Evolutionary conservation across 805 yeast genomes (phyloP), one percentile per base, ranked within the genome.

Genomic region (Schwanniomyces sp.): DNA sequence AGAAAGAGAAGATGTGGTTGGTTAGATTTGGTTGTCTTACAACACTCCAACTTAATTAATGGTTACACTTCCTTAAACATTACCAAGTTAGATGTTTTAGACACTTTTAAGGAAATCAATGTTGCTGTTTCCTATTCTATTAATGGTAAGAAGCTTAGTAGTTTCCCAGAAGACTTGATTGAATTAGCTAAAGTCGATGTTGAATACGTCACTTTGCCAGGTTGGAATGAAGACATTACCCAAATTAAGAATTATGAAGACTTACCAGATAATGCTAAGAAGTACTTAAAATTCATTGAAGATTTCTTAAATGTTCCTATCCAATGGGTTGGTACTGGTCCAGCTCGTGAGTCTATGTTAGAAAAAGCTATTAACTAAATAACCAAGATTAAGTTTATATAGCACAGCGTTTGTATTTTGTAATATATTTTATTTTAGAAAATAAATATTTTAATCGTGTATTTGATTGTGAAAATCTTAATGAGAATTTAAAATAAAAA

Each of bases 1-100:
- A 86, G 99, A 76, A 91, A 91, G 80, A 88, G 99, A 78, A 85
- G 99, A 74, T 94, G 99, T 70, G 99, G 99, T 48, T 94, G 99
- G 99, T 83, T 94, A 64, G 99, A 94, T 72, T 77, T 94, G 59
- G 98, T 94, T 21, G 97, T 94, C 25, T 76, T 94, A 69, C 88
- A 87, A 69, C 92, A 94, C 74, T 90, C 97, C 34, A 83, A 91
- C 48, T 70, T 85, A 65, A 89, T 94, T 69, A 94, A 94, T 65
- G 99, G 99, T 47, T 94, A 92, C 81, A 94, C 99, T 41, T 80
- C 87, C 44, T 77, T 94, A 66, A 94, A 94, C 79, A 86, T 94
- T 66, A 94, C 99, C 58, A 94, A 94, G 71, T 81, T 94, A 63
- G 99, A 94, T 63, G 97, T 94, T 39, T 80, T 94, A 60, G 99